Base-by-base conservation (phyloP, 148 eudicot genomes). In the Nyssa sinensis region DNA sequence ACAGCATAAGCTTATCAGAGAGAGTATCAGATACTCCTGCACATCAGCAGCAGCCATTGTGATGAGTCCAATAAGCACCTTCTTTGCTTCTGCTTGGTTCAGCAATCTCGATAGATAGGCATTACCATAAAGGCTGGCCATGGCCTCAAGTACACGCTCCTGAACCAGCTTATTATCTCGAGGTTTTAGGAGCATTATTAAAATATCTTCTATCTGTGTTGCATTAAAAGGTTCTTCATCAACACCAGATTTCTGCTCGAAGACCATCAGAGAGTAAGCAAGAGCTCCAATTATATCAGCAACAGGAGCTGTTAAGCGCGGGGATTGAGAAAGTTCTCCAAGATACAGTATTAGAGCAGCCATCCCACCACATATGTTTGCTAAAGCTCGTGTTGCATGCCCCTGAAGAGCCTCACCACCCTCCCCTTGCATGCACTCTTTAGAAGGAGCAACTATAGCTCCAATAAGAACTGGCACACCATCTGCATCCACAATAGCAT, bases 311-410 rank as follows among this genome's bases (percentile, higher is more conserved):
- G 92, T 81, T 73, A 87, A 78, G 63, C 86, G 84, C 44, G 94
- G 84, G 67, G 92, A 85, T 72, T 81, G 89, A 32, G 91, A 80
- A 75, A 90, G 88, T 74, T 92, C 90, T 64, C 91, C 97, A 33
- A 92, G 92, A 78, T 92, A 87, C 24, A 84, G 75, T 49, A 92
- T 84, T 65, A 92, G 74, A 63, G 87, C 75, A 78, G 87, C 74
- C 92, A 90, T 85, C 55, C 97, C 97, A 76, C 92, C 94, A 78
- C 87, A 88, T 77, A 88, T 87, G 78, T 88, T 86, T n/a, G 92
- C 87, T 76, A 92, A 81, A 69, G 97, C 87, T 70, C 72, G 81
- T 27, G 87, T 83, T 32, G 97, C 89, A 80, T 84, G 97, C 58
- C 72, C 76, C 82, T 92, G 97, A 84, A 92, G 94, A 41, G 79